Evolutionary conservation across 306 rosid genomes (phyloP), one percentile per base, ranked within the genome.

Genomic region (Vigna reflexopilosa): DNA sequence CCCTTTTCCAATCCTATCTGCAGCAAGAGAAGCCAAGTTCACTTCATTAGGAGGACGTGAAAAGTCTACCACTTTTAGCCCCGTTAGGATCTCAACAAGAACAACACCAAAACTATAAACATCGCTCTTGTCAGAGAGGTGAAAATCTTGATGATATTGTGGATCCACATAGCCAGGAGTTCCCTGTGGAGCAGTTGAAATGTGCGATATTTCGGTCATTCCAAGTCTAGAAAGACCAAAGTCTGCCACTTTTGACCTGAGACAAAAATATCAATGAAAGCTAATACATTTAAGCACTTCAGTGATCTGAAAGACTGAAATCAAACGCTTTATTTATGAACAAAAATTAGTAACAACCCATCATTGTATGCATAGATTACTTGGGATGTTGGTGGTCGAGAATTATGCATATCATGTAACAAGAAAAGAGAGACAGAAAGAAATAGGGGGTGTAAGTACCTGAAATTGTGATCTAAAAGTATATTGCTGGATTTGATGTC

Each of bases 141-240:
- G 98, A 64, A 89, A 95, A 56, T 93, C 91, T 67, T 95, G 99
- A 76, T 95, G 98, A 78, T 95, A 95, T 32, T 95, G 98, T 24
- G 98, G 99, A 58, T 95, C 99, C 30, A 95, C 93, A 17, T 95
- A 95, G 5, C 99, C 99, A 2, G 97, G 99, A 5, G 99, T 95
- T 20, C 99, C 99, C 20, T 95, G 99, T 3, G 99, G 99, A 2
- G 94, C 98, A 0, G 99, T 95, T 64, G 99, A 95, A 75, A 91
- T 87, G 76, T 93, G 96, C 4, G 99, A 95, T 50, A 63, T 87
- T 83, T 95, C 99, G 0, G 85, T 79, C 86, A 88, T 82, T 1
- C 98, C 99, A 49, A 87, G 87, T 73, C 99, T 89, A 0, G 98
- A 95, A 70, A 95, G 99, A 54, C 99, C 99, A 70, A 95, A 95